phyloP scores from a whole-genome alignment of 1,284 basidiomycete species.

The Flammula alnicola region DNA sequence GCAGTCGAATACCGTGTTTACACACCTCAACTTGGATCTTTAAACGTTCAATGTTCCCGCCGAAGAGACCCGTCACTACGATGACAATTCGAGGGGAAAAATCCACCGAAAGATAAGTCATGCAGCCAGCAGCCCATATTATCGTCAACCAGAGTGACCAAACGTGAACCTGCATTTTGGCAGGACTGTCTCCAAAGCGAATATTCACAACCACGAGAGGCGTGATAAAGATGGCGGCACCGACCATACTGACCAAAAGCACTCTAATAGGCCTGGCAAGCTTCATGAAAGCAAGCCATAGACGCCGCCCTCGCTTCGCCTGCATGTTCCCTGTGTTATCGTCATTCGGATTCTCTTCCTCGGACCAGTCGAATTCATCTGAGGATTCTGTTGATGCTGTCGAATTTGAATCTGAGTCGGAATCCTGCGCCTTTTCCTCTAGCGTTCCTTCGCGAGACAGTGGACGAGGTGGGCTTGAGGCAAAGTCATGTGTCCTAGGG shows the following conservation, averaged over 20 bases:
- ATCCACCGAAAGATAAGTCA: conserved; percentile 68
- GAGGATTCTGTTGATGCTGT: conserved; percentile 64
- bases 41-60: conserved; percentile 65
- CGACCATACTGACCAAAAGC: conserved; percentile 59
- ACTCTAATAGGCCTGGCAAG: conserved; percentile 64
- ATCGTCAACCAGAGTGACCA: conserved; percentile 79
- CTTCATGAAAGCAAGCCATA: conserved; percentile 71
- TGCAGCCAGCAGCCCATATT: conserved; percentile 67
- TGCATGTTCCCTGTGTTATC: conserved; percentile 32
- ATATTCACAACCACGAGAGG: conserved; percentile 72
- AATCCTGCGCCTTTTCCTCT: conserved; percentile 21
- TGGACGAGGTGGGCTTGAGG: neutral
- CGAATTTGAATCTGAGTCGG: conserved; percentile 46
- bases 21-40: conserved; percentile 69
- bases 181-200: conserved; percentile 54
- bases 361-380: conserved; percentile 79
- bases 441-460: conserved; percentile 6
- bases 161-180: conserved; percentile 58
- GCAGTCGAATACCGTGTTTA: conserved; percentile 10
- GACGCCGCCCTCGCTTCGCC: conserved; percentile 54
- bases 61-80: conserved; percentile 55
- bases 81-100: conserved; percentile 62
- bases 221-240: conserved; percentile 65
- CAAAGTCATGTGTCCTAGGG: conserved; percentile 1
- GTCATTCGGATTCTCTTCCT: conserved; percentile 46